Conservation (phyloP, 2,329 filamentous ascomycete species). For the Cyanodermella asteris region DNA sequence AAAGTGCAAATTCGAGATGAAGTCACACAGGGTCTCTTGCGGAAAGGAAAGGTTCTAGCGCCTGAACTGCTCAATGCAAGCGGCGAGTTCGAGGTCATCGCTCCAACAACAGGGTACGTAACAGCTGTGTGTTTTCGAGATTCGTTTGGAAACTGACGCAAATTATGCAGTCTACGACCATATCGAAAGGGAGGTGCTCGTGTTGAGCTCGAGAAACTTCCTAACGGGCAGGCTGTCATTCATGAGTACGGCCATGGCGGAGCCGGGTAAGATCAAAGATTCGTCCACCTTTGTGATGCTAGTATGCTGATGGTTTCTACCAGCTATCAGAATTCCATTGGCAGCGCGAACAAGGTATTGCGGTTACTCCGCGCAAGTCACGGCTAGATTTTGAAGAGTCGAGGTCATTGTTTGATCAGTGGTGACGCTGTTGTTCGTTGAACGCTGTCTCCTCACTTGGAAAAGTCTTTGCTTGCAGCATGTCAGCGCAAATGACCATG, state of each 20-base stretch:
- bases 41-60: slow-evolving; percentile 14
- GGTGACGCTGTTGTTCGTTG: too few species aligned
- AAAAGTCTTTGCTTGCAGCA: too few species aligned
- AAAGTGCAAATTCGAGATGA: slow-evolving; percentile 1
- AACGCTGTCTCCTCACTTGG: too few species aligned
- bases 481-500: too few species aligned
- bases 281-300: not conserved
- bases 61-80: slow-evolving; percentile 15
- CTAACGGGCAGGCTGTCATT: slow-evolving; percentile 15
- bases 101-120: too few species aligned
- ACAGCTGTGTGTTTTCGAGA: too few species aligned
- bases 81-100: slow-evolving; percentile 21
- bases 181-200: slow-evolving; percentile 21
- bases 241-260: slow-evolving; percentile 28
- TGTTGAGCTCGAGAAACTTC: slow-evolving; percentile 17
- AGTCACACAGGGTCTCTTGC: slow-evolving; percentile 7
- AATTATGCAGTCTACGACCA: slow-evolving; percentile 22
- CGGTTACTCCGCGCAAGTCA: too few species aligned
- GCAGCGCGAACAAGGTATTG: slow-evolving; percentile 10
- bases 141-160: too few species aligned
- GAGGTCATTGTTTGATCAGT: too few species aligned
- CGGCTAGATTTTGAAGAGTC: too few species aligned
- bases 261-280: slow-evolving; percentile 14
- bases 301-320: not conserved
- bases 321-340: slow-evolving; percentile 11